Percentiles rank a stretch among this genome's conserved stretches.
Evolutionary conservation across 257 asterid species (phyloP).

Genomic region (Handroanthus guayacan): DNA sequence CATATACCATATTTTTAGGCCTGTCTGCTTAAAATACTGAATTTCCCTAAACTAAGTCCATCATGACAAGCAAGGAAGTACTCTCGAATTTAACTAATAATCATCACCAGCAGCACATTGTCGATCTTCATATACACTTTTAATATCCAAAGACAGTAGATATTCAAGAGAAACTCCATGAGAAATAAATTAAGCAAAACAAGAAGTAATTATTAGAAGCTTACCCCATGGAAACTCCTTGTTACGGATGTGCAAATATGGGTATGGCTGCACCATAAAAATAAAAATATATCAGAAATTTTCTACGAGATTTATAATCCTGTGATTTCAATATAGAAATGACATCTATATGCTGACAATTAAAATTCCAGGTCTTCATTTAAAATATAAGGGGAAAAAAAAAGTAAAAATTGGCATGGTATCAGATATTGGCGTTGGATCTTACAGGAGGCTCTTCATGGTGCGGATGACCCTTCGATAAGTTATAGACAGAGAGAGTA

Average conservation of each 20-base stretch:
- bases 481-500: constrained; percentile 46
- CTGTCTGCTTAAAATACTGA: neutral
- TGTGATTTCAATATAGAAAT: neutral
- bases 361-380: neutral
- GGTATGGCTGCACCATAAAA: constrained; percentile 59
- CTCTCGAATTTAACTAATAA: neutral
- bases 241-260: constrained; percentile 78
- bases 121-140: neutral
- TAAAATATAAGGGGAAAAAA: neutral
- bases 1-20: neutral
- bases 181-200: neutral
- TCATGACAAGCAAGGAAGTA: neutral
- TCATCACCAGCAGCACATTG: neutral
- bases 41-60: neutral
- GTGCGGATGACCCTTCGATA: constrained; percentile 79
- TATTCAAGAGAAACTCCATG: neutral
- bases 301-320: no score
- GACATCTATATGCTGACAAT: neutral
- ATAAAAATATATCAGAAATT: constrained; percentile 10
- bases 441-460: constrained; percentile 71
- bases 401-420: neutral
- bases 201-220: constrained; percentile 15
- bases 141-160: neutral
- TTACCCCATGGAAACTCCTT: constrained; percentile 94
- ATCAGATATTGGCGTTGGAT: neutral